Conservation (phyloP, 2,329 filamentous ascomycete genomes). For the Pseudogymnoascus sp. region DNA sequence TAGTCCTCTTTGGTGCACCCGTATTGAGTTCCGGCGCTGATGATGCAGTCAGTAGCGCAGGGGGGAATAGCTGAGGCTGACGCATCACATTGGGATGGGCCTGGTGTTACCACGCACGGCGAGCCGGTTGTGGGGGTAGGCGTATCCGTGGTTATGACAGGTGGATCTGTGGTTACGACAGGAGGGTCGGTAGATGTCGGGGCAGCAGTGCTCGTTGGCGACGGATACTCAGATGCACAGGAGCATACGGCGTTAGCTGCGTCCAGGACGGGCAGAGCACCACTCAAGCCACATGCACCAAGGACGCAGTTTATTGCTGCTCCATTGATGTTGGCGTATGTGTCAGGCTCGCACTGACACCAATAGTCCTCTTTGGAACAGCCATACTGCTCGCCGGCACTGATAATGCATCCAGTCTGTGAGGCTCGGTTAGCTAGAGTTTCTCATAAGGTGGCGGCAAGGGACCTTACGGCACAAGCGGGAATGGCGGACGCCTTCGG, state of each 20-base stretch:
- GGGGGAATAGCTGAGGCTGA: neutral
- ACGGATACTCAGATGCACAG: neutral
- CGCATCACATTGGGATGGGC: neutral
- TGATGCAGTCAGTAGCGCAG: neutral
- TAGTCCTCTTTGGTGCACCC: neutral
- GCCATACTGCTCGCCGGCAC: neutral
- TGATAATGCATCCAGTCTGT: neutral
- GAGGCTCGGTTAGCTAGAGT: neutral
- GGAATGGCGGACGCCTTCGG: neutral
- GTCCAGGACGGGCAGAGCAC: neutral
- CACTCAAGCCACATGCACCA: neutral
- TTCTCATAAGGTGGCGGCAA: neutral
- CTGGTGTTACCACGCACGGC: neutral
- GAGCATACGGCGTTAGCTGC: neutral
- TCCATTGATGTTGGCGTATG: neutral
- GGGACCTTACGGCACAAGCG: neutral
- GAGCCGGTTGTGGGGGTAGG: neutral
- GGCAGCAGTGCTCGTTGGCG: neutral
- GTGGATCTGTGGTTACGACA: neutral
- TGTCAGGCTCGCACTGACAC: constrained; percentile 1
- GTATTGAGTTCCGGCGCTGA: neutral
- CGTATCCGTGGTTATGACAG: neutral
- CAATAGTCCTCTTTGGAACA: neutral
- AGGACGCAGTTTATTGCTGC: neutral
- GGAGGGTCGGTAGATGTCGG: constrained; percentile 2